Conservation (phyloP, 805 yeast species). For the Diddensiella caesifluorescens region DNA sequence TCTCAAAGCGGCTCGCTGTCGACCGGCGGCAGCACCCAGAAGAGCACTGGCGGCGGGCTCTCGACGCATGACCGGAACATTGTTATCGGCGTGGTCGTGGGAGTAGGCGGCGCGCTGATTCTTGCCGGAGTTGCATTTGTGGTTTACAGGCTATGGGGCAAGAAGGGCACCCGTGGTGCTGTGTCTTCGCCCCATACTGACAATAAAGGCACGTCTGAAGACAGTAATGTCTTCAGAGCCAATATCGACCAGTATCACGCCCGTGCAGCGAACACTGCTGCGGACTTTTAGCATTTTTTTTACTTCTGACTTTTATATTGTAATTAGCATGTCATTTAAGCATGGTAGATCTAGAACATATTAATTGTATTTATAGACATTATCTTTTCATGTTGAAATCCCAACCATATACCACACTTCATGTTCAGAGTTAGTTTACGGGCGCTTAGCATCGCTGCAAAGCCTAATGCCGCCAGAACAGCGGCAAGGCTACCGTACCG, state of each 20-base stretch:
- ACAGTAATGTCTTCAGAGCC: slow-evolving; percentile 32
- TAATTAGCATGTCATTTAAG: background rate
- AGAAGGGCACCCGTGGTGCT: slow-evolving; percentile 15
- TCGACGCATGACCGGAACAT: slow-evolving; percentile 47
- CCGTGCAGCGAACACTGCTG: slow-evolving; percentile 28
- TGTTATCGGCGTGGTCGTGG: slow-evolving; percentile 65
- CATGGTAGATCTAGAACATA: background rate
- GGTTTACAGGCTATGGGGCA: slow-evolving; percentile 19
- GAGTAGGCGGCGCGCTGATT: slow-evolving; percentile 62
- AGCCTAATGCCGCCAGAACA: no score
- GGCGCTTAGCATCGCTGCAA: no score
- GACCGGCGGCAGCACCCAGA: slow-evolving; percentile 19
- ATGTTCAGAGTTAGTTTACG: no score
- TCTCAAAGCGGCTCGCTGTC: slow-evolving; percentile 23
- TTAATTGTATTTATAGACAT: slow-evolving; percentile 1
- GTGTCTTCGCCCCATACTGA: slow-evolving; percentile 12
- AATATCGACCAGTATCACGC: slow-evolving; percentile 35
- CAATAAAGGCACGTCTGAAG: slow-evolving; percentile 24
- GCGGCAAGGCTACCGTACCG: no score
- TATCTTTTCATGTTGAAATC: no score
- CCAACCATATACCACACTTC: no score
- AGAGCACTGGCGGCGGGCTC: slow-evolving; percentile 37
- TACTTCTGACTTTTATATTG: background rate
- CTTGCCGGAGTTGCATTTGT: slow-evolving; percentile 35
- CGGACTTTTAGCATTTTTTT: slow-evolving; percentile 27